Evolutionary conservation across 2,329 filamentous ascomycete genomes (phyloP).

Genomic region (Aurifilum marmelostoma): DNA sequence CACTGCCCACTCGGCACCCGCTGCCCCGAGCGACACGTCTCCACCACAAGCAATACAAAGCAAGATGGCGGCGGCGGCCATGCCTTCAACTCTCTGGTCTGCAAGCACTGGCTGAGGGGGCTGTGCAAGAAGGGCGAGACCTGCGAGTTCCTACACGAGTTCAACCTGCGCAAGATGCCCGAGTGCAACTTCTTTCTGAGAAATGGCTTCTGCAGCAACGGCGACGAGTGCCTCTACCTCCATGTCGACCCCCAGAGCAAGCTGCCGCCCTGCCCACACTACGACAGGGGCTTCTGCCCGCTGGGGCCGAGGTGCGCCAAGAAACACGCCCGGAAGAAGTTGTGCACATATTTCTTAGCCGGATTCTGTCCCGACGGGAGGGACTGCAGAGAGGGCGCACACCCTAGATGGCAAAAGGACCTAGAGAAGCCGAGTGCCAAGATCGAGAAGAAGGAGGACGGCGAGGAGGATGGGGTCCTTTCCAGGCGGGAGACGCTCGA

Average conservation of each 20-base stretch:
- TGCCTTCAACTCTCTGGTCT: slow-evolving; percentile 78
- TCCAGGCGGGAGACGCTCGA: slow-evolving; percentile 38
- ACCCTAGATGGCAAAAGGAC: slow-evolving; percentile 79
- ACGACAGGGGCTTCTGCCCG: slow-evolving; percentile 93
- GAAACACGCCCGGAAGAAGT: slow-evolving; percentile 79
- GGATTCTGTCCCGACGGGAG: slow-evolving; percentile 89
- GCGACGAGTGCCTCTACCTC: slow-evolving; percentile 93
- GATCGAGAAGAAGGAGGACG: slow-evolving; percentile 64
- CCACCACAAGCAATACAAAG: slow-evolving; percentile 41
- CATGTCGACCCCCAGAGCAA: slow-evolving; percentile 84
- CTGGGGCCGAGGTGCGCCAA: slow-evolving; percentile 86
- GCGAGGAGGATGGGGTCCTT: slow-evolving; percentile 56
- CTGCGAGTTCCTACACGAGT: slow-evolving; percentile 98
- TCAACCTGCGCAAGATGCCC: slow-evolving; percentile 97
- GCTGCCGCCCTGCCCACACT: slow-evolving; percentile 82
- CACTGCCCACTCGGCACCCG: slow-evolving; percentile 83
- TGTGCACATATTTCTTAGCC: slow-evolving; percentile 86
- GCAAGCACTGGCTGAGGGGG: slow-evolving; percentile 97
- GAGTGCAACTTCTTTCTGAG: slow-evolving; percentile 96
- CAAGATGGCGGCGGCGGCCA: slow-evolving; percentile 46
- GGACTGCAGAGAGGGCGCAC: slow-evolving; percentile 77
- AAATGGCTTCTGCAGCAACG: slow-evolving; percentile 94
- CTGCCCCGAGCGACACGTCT: slow-evolving; percentile 81
- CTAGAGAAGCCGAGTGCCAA: slow-evolving; percentile 76
- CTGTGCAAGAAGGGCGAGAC: slow-evolving; percentile 96